These are phyloP conservation scores for Phytophthora crassamura DNA, from an alignment of 352 stramenopile species.

Conservation along the genomic window DNA sequence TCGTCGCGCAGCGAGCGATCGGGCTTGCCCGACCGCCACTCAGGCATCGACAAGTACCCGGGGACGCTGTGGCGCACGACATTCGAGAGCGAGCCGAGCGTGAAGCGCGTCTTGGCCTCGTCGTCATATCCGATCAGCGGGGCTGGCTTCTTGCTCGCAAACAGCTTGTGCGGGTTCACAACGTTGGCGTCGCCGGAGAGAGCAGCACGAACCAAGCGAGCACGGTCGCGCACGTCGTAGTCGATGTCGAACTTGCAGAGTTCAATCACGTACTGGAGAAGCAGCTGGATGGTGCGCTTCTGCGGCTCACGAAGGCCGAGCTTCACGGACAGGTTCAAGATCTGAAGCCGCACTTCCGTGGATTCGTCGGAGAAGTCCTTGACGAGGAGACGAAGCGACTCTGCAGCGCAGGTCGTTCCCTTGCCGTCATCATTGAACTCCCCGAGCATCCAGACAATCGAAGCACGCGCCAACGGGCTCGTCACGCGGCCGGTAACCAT, in stretches of 20 bases:
- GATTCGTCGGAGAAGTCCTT: constrained; percentile 90
- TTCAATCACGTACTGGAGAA: constrained; percentile 93
- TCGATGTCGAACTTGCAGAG: constrained; percentile 93
- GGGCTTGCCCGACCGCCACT: constrained; percentile 76
- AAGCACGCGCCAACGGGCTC: constrained; percentile 82
- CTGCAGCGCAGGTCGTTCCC: constrained; percentile 70
- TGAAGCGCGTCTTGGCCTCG: constrained; percentile 78
- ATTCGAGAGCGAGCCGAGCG: constrained; percentile 88
- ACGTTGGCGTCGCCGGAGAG: constrained; percentile 64
- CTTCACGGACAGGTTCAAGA: constrained; percentile 94
- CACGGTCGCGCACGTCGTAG: constrained; percentile 93
- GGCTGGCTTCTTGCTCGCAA: constrained; percentile 82
- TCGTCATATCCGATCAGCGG: constrained; percentile 80
- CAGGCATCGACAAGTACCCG: constrained; percentile 79
- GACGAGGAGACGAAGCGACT: constrained; percentile 88
- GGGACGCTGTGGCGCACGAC: constrained; percentile 86
- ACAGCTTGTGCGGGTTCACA: constrained; percentile 78
- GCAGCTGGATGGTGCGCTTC: constrained; percentile 74
- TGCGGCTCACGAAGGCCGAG: constrained; percentile 78
- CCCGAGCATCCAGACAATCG: constrained; percentile 93
- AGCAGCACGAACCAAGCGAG: constrained; percentile 83
- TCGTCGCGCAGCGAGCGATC: constrained; percentile 84
- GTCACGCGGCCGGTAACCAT: constrained; percentile 74
- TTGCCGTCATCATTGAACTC: constrained; percentile 87
- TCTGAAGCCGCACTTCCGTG: constrained; percentile 88